Evolutionary conservation across 1,284 basidiomycete genomes (phyloP), one percentile per base, ranked within the genome.

Genomic region (Ceratorhiza oryzae-sativae): DNA sequence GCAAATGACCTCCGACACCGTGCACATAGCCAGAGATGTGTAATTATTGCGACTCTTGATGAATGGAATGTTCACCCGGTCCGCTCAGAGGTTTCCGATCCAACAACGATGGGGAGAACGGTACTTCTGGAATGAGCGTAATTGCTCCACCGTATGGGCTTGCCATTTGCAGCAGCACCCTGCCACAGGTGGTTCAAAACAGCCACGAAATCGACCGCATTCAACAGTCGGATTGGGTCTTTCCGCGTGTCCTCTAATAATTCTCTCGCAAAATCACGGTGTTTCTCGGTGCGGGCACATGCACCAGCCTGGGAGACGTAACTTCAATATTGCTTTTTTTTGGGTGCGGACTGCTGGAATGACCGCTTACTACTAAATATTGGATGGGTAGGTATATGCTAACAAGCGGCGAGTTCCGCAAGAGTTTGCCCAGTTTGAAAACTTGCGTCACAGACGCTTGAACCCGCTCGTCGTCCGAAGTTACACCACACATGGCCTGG

Each of bases 251-350:
- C 49, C 25, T 12, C 39, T 4, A 67, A 48, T 8, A 25, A 25
- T 10, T 67, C 34, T 42, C 49, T 27, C 15, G 63, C 63, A 9
- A 42, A 23, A 0, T 20, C 6, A 2, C 63, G 63, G 4, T 67
- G 63, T 34, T 15, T 67, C 20, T 67, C 63, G 46, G n/a, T 67
- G 32, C 63, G 63, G 4, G 63, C 63, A 34, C 63, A 67, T 18
- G 32, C 48, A 6, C 63, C 63, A 12, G 49, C 63, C 63, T 67
- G n/a, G 2, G 4, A 41, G 5, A 23, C n/a, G n/a, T n/a, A n/a
- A n/a, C n/a, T n/a, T n/a, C n/a, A 13, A 20, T 9, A 18, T n/a
- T n/a, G n/a, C n/a, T n/a, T n/a, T n/a, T n/a, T n/a, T n/a, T n/a
- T n/a, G n/a, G n/a, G n/a, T n/a, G n/a, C n/a, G 20, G 9, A 20